Conservation (phyloP, 371 early-diverging fungal species). For the Haplosporangium sp. region DNA sequence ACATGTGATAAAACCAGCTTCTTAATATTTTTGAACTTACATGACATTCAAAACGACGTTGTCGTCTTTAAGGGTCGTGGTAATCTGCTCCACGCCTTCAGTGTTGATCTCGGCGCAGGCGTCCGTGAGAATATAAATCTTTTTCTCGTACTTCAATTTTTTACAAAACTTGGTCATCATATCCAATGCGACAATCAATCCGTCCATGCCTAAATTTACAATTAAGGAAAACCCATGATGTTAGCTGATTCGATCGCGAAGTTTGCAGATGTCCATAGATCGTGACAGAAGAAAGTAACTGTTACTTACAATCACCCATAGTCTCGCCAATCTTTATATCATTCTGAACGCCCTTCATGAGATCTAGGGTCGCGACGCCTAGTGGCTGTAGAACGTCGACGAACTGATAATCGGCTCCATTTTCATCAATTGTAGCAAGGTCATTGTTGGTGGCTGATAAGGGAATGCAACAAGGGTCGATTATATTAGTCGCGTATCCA, state of each 20-base stretch:
- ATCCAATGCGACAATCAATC: constrained; percentile 70
- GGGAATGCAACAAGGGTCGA: neutral
- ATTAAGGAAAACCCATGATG: neutral
- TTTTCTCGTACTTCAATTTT: constrained; percentile 73
- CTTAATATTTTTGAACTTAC: constrained; percentile 56
- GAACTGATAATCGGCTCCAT: constrained; percentile 48
- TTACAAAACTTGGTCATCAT: constrained; percentile 67
- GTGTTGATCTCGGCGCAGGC: constrained; percentile 62
- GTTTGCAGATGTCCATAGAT: neutral
- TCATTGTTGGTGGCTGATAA: constrained; percentile 46
- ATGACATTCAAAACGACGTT: constrained; percentile 65
- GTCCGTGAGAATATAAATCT: constrained; percentile 74
- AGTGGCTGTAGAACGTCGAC: constrained; percentile 42
- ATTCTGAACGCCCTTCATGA: constrained; percentile 54
- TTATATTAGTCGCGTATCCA: neutral
- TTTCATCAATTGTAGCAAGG: constrained; percentile 34
- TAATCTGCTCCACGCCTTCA: constrained; percentile 60
- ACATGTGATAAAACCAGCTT: neutral
- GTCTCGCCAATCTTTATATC: constrained; percentile 51
- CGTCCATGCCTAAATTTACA: constrained; percentile 63
- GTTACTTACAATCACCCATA: constrained; percentile 47
- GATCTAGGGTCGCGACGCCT: constrained; percentile 51
- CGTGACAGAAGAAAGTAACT: neutral
- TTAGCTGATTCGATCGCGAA: neutral
- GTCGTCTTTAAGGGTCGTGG: constrained; percentile 51